These are phyloP conservation scores for Schizosaccharomyces cryophilus DNA, from an alignment of 805 yeast genomes.

Conservation along the genomic window DNA sequence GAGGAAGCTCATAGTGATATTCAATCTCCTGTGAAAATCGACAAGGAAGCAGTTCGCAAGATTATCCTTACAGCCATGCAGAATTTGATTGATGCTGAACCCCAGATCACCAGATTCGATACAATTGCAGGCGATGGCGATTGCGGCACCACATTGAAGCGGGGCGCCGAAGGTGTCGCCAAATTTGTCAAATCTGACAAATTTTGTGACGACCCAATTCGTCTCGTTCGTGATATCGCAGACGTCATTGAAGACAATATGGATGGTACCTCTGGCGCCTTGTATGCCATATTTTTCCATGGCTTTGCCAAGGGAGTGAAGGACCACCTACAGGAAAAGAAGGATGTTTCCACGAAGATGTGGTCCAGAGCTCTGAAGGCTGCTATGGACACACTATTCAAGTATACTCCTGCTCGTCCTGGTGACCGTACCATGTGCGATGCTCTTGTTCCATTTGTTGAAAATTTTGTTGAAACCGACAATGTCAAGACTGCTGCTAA, in stretches of 20 bases:
- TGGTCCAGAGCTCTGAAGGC: slow-evolving; percentile 14
- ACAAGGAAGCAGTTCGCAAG: slow-evolving; percentile 3
- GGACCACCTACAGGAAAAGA: background rate
- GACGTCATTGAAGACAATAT: slow-evolving; percentile 69
- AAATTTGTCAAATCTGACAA: slow-evolving; percentile 22
- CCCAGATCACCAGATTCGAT: slow-evolving; percentile 62
- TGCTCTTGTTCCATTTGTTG: slow-evolving; percentile 68
- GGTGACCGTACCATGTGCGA: slow-evolving; percentile 83
- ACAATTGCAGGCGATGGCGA: slow-evolving; percentile 91
- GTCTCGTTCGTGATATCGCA: slow-evolving; percentile 23
- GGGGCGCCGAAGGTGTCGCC: slow-evolving; percentile 55
- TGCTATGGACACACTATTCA: slow-evolving; percentile 53
- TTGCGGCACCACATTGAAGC: slow-evolving; percentile 74
- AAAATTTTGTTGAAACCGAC: slow-evolving; percentile 25
- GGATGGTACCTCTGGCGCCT: slow-evolving; percentile 96
- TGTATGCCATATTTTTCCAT: slow-evolving; percentile 64
- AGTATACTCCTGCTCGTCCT: slow-evolving; percentile 65
- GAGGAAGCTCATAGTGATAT: background rate
- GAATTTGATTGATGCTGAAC: slow-evolving; percentile 38
- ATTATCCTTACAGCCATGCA: slow-evolving; percentile 21
- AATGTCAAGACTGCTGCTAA: slow-evolving; percentile 35
- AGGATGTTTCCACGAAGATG: slow-evolving; percentile 5
- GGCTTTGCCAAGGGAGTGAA: slow-evolving; percentile 33
- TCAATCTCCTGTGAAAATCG: slow-evolving; percentile 3
- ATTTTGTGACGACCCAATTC: slow-evolving; percentile 33